A percentile compares a stretch with the other conserved stretches of the same genome.
Conservation (phyloP, 2,329 filamentous ascomycete genomes). For the Alternaria triticimaculans region DNA sequence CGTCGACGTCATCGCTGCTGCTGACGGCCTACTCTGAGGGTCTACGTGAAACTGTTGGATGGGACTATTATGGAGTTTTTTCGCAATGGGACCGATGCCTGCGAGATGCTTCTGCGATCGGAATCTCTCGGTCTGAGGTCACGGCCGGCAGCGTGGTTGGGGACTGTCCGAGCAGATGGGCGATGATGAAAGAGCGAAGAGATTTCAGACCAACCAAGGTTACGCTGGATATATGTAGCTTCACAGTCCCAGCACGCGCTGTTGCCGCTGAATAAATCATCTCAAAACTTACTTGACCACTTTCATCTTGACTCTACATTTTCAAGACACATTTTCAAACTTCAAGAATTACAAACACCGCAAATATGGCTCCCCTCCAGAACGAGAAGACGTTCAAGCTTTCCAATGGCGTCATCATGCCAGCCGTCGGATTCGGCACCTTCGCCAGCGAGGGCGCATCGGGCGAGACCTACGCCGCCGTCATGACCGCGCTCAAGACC, state of each 20-base stretch:
- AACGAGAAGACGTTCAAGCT: constrained; percentile 58
- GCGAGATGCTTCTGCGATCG: constrained; percentile 31
- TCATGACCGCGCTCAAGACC: constrained; percentile 62
- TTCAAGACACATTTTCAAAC: neutral
- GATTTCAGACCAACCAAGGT: constrained; percentile 7
- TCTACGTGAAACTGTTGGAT: constrained; percentile 43
- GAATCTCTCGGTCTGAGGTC: constrained; percentile 14
- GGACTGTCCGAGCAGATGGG: constrained; percentile 10
- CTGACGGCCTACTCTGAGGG: constrained; percentile 15
- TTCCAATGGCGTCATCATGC: constrained; percentile 68
- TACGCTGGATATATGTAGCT: constrained; percentile 10
- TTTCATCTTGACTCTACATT: neutral
- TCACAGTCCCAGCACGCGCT: constrained; percentile 3
- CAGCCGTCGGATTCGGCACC: constrained; percentile 74
- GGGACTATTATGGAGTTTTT: constrained; percentile 29
- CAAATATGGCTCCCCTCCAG: constrained; percentile 36
- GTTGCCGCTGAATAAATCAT: neutral
- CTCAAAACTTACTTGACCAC: neutral
- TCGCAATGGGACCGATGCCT: constrained; percentile 16
- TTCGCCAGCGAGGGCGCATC: constrained; percentile 73
- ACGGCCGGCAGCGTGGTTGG: constrained; percentile 13
- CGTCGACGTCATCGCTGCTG: constrained; percentile 36
- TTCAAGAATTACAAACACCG: neutral
- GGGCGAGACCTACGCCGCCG: constrained; percentile 61
- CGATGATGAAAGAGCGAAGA: constrained; percentile 20